phyloP scores from a whole-genome alignment of 169 alveolate genomes.

The Plasmodium inui region DNA sequence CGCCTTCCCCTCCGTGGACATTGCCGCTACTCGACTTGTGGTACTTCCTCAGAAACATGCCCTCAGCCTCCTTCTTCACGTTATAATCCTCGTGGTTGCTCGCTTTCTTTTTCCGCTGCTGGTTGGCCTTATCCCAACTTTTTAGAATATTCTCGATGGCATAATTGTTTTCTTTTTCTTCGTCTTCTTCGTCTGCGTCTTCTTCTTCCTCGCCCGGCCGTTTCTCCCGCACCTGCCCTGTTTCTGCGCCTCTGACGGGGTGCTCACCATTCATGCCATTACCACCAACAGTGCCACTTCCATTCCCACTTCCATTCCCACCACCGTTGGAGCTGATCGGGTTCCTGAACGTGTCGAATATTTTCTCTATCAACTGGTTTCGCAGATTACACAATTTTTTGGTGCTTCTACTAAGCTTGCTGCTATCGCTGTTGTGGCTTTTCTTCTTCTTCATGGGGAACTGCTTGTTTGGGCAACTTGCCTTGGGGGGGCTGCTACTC shows the following conservation, averaged over 20 bases:
- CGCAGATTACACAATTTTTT: conserved; percentile 18
- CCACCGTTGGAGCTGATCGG: neutral
- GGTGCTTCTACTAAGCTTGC: neutral
- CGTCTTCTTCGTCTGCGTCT: neutral
- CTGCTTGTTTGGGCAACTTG: neutral
- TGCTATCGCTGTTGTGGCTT: neutral
- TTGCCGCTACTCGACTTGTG: neutral
- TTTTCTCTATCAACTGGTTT: conserved; percentile 35
- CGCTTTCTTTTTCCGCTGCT: neutral
- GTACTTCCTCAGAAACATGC: neutral
- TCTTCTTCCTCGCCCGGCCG: neutral
- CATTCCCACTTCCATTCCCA: neutral
- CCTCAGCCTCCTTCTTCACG: neutral
- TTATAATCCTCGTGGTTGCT: neutral
- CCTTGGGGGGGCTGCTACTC: neutral
- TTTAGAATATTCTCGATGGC: conserved; percentile 17
- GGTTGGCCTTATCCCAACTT: neutral
- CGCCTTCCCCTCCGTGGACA: neutral
- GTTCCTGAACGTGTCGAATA: conserved; percentile 31
- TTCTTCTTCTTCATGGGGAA: conserved; percentile 12
- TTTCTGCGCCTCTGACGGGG: neutral
- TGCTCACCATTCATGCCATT: neutral
- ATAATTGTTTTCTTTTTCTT: neutral
- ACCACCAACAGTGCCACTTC: neutral
- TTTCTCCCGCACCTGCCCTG: neutral